phyloP scores from a whole-genome alignment of 371 early-diverging fungal genomes.

The Zychaea mexicana region DNA sequence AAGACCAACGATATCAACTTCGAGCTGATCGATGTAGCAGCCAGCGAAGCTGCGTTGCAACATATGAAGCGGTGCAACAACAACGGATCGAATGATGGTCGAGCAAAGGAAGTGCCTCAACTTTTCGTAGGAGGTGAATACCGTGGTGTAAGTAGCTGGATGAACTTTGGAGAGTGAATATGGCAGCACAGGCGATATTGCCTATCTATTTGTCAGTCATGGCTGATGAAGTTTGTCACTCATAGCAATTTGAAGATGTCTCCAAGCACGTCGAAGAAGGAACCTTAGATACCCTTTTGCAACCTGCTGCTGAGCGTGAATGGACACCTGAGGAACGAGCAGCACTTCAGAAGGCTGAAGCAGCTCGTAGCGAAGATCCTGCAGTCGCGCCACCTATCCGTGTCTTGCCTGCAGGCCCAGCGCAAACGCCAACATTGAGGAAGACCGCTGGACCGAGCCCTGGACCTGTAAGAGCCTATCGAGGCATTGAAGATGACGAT shows the following conservation, averaged over 20 bases:
- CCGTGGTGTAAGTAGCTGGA: slow-evolving; percentile 28
- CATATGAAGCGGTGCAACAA: slow-evolving; percentile 45
- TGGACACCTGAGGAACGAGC: slow-evolving; percentile 36
- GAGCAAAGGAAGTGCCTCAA: slow-evolving; percentile 30
- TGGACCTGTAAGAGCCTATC: slow-evolving; percentile 30
- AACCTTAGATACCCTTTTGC: slow-evolving; percentile 10
- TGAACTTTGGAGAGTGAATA: slow-evolving; percentile 12
- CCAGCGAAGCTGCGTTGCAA: slow-evolving; percentile 45
- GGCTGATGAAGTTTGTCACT: background rate
- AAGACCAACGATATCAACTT: slow-evolving; percentile 29
- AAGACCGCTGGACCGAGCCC: slow-evolving; percentile 9
- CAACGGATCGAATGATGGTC: slow-evolving; percentile 16
- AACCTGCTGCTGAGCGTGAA: slow-evolving; percentile 21
- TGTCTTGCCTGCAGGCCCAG: slow-evolving; percentile 26
- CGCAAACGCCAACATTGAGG: slow-evolving; percentile 21
- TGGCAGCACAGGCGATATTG: background rate
- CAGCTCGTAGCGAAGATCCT: slow-evolving; percentile 8
- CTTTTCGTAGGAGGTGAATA: slow-evolving; percentile 48
- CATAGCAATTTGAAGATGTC: slow-evolving; percentile 25
- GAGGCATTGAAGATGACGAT: slow-evolving; percentile 45
- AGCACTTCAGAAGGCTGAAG: slow-evolving; percentile 33
- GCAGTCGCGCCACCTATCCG: slow-evolving; percentile 17
- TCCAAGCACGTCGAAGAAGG: slow-evolving; percentile 2
- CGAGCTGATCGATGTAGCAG: slow-evolving; percentile 46
- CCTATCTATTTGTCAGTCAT: background rate